Base-by-base conservation (phyloP, 2,329 filamentous ascomycete genomes). In the Cladosporium sp. region DNA sequence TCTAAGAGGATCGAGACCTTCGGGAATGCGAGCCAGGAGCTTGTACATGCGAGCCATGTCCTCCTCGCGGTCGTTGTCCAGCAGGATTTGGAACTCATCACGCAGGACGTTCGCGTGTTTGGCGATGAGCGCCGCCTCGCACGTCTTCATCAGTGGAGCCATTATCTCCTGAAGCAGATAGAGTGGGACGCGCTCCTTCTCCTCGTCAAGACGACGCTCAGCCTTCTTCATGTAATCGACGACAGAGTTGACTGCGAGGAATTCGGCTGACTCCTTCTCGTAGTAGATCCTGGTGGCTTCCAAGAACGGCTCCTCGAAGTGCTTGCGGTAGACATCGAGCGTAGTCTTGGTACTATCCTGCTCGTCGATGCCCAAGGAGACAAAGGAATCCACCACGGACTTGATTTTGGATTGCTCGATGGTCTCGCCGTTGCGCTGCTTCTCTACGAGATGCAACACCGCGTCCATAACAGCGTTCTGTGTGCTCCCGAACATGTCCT, bases 151-250 rank as follows among this genome's bases (percentile, higher is more conserved):
- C 49, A 99, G 75, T 13, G 84, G 85, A 7, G 84, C 74, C 59
- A 88, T 87, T 52, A 97, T 96, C 69, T 99, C 93, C 30, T 84
- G 82, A 63, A 97, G 89, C 40, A 99, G 78, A 65, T 95, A 99
- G 65, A 97, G 83, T 58, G 84, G 84, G 8, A 99, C 93, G 20
- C 93, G 88, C 65, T 92, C 89, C 72, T 95, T 93, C 70, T 99
- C 93, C 70, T 99, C 93, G 7, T 89, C 83, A 54, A 99, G 73
- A 27, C 93, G 85, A 37, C 83, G 73, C 72, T 97, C 92, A 1
- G 93, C 95, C 80, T 99, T 99, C 78, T 97, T 97, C 93, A 99
- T 97, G 73, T 97, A 99, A 66, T 99, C 93, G 29, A 99, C 91
- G 3, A 99, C 90, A 56, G 88, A 95, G 68, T 99, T 99, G 69